These are phyloP conservation scores for Entomortierella beljakovae DNA, from an alignment of 192 early-diverging fungal species.

Conservation along the genomic window DNA sequence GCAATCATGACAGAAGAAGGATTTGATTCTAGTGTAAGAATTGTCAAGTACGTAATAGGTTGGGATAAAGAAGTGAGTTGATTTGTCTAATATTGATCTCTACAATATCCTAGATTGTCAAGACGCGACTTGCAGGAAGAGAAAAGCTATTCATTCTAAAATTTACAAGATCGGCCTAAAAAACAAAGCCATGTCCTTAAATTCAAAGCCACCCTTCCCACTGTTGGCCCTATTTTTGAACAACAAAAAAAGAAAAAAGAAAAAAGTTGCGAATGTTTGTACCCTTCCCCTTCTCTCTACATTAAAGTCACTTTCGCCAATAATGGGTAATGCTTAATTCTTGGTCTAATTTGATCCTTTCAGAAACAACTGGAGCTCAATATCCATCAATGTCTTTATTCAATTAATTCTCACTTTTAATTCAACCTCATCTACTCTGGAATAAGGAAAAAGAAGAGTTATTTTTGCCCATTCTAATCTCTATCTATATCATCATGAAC, in stretches of 20 bases:
- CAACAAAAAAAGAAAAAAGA: no score
- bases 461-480: neutral
- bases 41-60: neutral
- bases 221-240: no score
- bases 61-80: neutral
- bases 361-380: no score
- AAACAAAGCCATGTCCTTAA: neutral
- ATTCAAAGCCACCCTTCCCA: neutral
- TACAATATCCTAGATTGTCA: conserved; percentile 37
- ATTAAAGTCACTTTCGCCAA: neutral
- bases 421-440: no score
- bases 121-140: conserved; percentile 63
- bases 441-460: neutral
- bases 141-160: conserved; percentile 68
- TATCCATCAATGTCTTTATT: no score
- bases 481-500: neutral
- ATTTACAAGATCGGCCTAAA: conserved; percentile 40
- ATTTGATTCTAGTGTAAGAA: conserved; percentile 55
- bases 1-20: conserved; percentile 64
- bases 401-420: no score
- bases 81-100: neutral
- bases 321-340: conserved; percentile 18
- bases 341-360: neutral
- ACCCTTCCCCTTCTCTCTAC: conserved; percentile 2
- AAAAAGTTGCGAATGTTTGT: neutral